Evolutionary conservation across 192 early-diverging fungal species (phyloP).

Genomic region (Backusella tuberculispora): DNA sequence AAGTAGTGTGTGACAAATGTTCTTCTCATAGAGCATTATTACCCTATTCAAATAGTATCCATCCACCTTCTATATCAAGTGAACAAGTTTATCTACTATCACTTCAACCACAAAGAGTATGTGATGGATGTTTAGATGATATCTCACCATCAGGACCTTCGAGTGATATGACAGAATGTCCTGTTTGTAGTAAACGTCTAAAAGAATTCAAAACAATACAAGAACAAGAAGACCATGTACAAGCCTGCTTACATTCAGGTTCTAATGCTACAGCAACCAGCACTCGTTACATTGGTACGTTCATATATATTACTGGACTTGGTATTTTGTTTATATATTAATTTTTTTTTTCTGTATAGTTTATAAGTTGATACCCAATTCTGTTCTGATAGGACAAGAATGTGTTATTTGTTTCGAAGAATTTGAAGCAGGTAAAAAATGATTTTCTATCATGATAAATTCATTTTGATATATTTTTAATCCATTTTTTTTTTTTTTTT

Average conservation of each 20-base stretch:
- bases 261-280: slow-evolving; percentile 47
- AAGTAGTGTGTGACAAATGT: slow-evolving; percentile 31
- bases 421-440: slow-evolving; percentile 65
- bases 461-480: no score
- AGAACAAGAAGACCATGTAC: slow-evolving; percentile 66
- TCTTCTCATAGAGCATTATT: slow-evolving; percentile 26
- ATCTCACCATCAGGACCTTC: slow-evolving; percentile 31
- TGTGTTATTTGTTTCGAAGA: slow-evolving; percentile 95
- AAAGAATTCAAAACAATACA: slow-evolving; percentile 48
- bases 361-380: slow-evolving; percentile 61
- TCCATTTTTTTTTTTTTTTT: no score
- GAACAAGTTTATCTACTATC: slow-evolving; percentile 14
- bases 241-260: slow-evolving; percentile 56
- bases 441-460: no score
- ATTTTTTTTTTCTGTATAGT: slow-evolving; percentile 36
- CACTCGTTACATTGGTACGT: slow-evolving; percentile 69
- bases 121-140: slow-evolving; percentile 25
- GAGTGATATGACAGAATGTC: slow-evolving; percentile 74
- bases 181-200: slow-evolving; percentile 64
- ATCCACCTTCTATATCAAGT: slow-evolving; percentile 2
- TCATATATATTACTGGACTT: neutral
- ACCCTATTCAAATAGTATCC: slow-evolving; percentile 16
- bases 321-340: neutral
- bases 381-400: slow-evolving; percentile 72
- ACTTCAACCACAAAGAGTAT: slow-evolving; percentile 27